Percentiles rank a stretch among this genome's conserved stretches.
These are phyloP conservation scores for Xylaria hypoxylon DNA, from an alignment of 2,329 filamentous ascomycete genomes.

Conservation along the genomic window DNA sequence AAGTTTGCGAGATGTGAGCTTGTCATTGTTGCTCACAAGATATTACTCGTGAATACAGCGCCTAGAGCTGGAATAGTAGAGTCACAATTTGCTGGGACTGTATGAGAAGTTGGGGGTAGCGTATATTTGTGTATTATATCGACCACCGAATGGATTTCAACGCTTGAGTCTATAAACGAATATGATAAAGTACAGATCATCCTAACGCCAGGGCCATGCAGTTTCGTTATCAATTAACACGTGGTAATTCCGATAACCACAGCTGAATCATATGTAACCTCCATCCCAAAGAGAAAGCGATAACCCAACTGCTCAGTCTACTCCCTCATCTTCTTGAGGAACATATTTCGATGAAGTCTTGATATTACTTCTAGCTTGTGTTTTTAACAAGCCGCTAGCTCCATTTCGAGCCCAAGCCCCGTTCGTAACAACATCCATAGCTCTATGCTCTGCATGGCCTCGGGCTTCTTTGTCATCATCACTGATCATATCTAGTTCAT, in stretches of 20 bases:
- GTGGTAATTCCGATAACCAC: constrained; percentile 10
- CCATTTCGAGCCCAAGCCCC: constrained; percentile 54
- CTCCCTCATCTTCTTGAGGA: constrained; percentile 36
- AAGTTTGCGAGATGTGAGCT: not conserved
- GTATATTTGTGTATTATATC: not conserved
- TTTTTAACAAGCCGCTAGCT: constrained; percentile 51
- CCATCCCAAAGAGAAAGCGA: constrained; percentile 7
- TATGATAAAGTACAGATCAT: constrained; percentile 23
- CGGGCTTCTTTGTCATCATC: constrained; percentile 51
- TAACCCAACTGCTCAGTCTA: constrained; percentile 29
- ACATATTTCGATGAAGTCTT: constrained; percentile 28
- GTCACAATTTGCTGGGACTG: too few relatives aligned
- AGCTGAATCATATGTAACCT: constrained; percentile 11
- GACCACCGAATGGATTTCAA: constrained; percentile 3
- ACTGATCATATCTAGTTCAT: constrained; percentile 52
- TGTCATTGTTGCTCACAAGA: not conserved
- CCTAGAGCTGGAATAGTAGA: not conserved
- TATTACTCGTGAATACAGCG: not conserved
- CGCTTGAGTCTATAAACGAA: constrained; percentile 11
- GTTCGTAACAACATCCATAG: constrained; percentile 58
- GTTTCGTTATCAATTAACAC: constrained; percentile 25
- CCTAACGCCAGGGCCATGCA: constrained; percentile 36
- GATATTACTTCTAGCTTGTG: constrained; percentile 38
- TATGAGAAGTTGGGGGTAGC: not conserved
- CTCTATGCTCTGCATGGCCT: constrained; percentile 51